Conservation (phyloP, 2,329 filamentous ascomycete genomes). For the Fusarium nodosum region DNA sequence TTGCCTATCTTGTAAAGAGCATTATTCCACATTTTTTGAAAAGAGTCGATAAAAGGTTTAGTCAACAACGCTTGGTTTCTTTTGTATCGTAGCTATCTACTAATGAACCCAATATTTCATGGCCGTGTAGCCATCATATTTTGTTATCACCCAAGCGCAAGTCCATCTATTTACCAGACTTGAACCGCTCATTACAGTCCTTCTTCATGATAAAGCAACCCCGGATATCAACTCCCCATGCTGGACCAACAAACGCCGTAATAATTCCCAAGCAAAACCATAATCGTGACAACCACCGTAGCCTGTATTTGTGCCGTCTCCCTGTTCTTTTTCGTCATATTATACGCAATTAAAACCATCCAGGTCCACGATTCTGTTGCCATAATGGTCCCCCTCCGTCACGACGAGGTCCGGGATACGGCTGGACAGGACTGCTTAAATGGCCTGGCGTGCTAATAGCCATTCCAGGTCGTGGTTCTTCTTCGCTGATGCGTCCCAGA, state of each 20-base stretch:
- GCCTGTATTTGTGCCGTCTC: constrained; percentile 15
- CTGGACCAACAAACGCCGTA: constrained; percentile 18
- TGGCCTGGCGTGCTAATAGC: constrained; percentile 43
- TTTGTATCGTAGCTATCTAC: constrained; percentile 40
- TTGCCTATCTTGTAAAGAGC: neutral
- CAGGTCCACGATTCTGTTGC: constrained; percentile 67
- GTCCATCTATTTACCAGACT: constrained; percentile 21
- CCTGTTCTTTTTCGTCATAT: constrained; percentile 8
- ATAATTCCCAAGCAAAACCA: constrained; percentile 15
- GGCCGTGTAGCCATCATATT: constrained; percentile 39
- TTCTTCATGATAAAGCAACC: constrained; percentile 33
- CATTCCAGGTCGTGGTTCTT: constrained; percentile 45
- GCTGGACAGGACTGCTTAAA: constrained; percentile 26
- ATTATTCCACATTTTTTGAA: neutral
- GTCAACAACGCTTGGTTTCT: constrained; percentile 15
- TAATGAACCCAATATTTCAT: constrained; percentile 8
- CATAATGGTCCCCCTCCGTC: constrained; percentile 61
- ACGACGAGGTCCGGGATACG: constrained; percentile 45
- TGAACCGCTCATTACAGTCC: constrained; percentile 17
- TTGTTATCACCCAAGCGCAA: constrained; percentile 33
- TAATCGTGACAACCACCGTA: neutral
- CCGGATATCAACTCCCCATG: constrained; percentile 38
- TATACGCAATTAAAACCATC: constrained; percentile 58
- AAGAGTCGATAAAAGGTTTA: neutral
- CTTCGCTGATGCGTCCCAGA: constrained; percentile 56